Evolutionary conservation across 176 grass and related monocot species (phyloP), one percentile per base, ranked within the genome.

Genomic region (Bothriochloa decipiens): DNA sequence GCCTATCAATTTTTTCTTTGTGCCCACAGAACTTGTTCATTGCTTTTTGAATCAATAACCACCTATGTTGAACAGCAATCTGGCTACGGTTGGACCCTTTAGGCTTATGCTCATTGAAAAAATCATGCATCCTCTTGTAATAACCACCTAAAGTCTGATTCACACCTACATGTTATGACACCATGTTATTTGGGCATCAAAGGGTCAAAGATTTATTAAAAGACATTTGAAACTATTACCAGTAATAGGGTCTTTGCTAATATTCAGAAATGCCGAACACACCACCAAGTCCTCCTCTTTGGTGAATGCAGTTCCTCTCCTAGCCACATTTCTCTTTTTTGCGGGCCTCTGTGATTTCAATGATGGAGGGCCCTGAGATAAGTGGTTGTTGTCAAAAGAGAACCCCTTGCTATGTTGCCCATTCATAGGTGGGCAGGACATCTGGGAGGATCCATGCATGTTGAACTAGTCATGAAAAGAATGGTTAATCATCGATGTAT

Each of bases 61-160:
- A 70, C 18, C 18, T n/a, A 41, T 70, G 18, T 2, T 41, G 36
- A n/a, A 70, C 1, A 0, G 36, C 18, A 22, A 70, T 39, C 20
- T 70, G 36, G 36, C 68, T 70, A 5, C 17, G 32, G 2, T 37
- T 37, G 7, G 65, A 68, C 29, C 32, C 33, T 68, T 68, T 17
- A 20, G 65, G 65, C 32, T 63, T 68, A 37, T 37, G 32, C 32
- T 37, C 16, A 68, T 37, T 68, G 65, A 68, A 68, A 37, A 37
- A 68, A 68, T 17, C 65, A 68, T 68, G 33, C 32, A 68, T 68
- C 65, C 32, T 68, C 17, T 50, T 70, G 68, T 70, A 70, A 70
- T 70, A 70, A 23, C 36, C 68, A 53, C 49, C 49, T 53, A 16
- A 53, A 50, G 47, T 50, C 46, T 47, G 13, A 29, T 14, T 26